These are phyloP conservation scores for Tulasnella sp. DNA, from an alignment of 768 basidiomycete genomes.

Conservation along the genomic window DNA sequence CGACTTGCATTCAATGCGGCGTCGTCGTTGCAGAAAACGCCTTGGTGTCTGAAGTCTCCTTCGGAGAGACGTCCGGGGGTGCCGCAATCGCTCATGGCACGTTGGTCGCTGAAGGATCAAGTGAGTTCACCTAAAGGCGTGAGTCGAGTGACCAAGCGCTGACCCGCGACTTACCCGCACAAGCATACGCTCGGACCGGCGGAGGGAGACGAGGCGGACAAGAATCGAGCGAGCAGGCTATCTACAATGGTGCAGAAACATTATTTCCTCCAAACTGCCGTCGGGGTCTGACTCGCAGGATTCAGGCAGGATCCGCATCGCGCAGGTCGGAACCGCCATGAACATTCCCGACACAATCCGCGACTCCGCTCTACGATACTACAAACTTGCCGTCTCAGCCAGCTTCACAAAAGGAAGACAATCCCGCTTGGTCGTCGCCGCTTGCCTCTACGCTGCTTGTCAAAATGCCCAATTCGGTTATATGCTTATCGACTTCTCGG, in stretches of 20 bases:
- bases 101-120: constrained; percentile 88
- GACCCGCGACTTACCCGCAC: neutral
- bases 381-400: constrained; percentile 91
- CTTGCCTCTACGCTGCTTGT: constrained; percentile 94
- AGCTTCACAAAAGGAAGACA: constrained; percentile 93
- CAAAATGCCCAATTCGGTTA: constrained; percentile 90
- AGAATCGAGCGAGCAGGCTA: constrained; percentile 89
- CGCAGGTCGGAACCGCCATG: constrained; percentile 76
- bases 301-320: constrained; percentile 79
- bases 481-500: constrained; percentile 99
- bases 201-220: constrained; percentile 77
- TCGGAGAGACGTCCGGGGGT: constrained; percentile 90
- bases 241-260: constrained; percentile 75
- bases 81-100: constrained; percentile 95
- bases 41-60: constrained; percentile 91
- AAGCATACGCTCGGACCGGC: constrained; percentile 80
- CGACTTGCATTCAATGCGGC: constrained; percentile 83
- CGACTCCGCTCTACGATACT: constrained; percentile 81
- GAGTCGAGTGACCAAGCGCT: neutral
- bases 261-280: neutral
- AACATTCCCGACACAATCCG: constrained; percentile 78
- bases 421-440: constrained; percentile 91
- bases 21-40: constrained; percentile 91
- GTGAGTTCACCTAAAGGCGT: constrained; percentile 58
- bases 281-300: neutral